Percentiles rank a stretch among this genome's conserved stretches.
Evolutionary conservation across 2,329 filamentous ascomycete species (phyloP).

Genomic region (Cercospora berteroae): DNA sequence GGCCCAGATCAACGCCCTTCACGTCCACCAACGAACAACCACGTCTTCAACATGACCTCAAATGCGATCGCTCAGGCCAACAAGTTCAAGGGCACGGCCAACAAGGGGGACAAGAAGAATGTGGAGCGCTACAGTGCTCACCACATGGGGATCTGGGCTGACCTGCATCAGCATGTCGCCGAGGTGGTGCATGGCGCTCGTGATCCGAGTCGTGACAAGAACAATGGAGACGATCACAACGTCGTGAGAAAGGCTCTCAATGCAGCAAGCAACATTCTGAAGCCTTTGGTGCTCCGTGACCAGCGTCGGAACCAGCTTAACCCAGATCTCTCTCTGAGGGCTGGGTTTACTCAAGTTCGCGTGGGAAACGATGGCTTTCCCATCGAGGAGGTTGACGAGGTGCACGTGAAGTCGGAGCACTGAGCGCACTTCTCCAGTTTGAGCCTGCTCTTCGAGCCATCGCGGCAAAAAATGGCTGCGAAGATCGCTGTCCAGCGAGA

Average conservation of each 20-base stretch:
- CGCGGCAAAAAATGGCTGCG: background rate
- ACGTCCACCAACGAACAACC: background rate
- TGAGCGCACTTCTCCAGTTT: background rate
- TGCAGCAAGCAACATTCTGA: background rate
- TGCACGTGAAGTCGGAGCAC: background rate
- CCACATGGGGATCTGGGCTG: constrained; percentile 10
- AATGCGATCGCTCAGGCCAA: background rate
- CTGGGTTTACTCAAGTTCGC: background rate
- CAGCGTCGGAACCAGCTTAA: background rate
- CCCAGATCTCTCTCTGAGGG: background rate
- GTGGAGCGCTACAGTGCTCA: constrained; percentile 50
- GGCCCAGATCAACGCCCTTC: background rate
- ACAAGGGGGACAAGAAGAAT: constrained; percentile 54
- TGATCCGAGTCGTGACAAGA: background rate
- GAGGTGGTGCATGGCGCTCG: background rate
- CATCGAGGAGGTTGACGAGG: background rate
- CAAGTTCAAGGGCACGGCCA: background rate
- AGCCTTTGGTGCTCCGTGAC: background rate
- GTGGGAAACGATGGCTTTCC: background rate
- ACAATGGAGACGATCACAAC: background rate
- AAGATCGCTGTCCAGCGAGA: background rate
- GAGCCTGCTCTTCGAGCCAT: background rate
- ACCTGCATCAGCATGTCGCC: background rate
- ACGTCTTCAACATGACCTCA: background rate
- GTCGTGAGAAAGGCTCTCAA: background rate